Evolutionary conservation across 371 early-diverging fungal species (phyloP), one percentile per base, ranked within the genome.

Genomic region (Haplosporangium sp.): DNA sequence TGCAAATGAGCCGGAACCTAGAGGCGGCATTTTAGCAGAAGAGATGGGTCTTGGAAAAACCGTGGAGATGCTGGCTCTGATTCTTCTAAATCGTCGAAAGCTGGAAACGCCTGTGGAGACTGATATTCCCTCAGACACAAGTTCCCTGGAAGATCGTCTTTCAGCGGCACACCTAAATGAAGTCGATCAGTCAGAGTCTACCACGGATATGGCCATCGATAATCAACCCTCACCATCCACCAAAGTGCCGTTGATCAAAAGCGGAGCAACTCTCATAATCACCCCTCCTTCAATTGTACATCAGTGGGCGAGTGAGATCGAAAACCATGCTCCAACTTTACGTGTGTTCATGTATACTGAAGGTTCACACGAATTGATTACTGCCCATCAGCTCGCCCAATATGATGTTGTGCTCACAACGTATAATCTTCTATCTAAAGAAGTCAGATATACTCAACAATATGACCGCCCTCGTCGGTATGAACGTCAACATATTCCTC

Each of bases 31-130:
- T 4, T 59, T 87, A 4, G 85, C 86, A 1, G 87, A 88, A 48
- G 88, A 88, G 62, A 88, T 88, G 93, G 87, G 86, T 4, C 78
- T 93, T 6, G 92, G 92, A 38, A 93, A 95, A 85, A 96, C 96
- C 1, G 85, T 96, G 4, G 95, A 95, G 67, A 83, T 82, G 27
- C 69, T 88, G 45, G 86, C 85, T 8, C 68, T 88, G 4, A 81
- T 87, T 9, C 55, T 85, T 5, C 69, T 85, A 17, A 84, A 87
- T 59, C 75, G 59, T 4, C 71, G 77, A 15, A 45, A 60, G 34
- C 37, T 61, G 40, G 62, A 52, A 0, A 7, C 6, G 2, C 35
- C 34, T 3, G 20, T 38, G 5, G 17, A 8, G 19, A 17, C 40
- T 53, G 35, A 11, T 34, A 19, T 0, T 44, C 34, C 34, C 3